These are phyloP conservation scores for Crithidia expoeki DNA, from an alignment of 208 protist genomes.

Conservation along the genomic window DNA sequence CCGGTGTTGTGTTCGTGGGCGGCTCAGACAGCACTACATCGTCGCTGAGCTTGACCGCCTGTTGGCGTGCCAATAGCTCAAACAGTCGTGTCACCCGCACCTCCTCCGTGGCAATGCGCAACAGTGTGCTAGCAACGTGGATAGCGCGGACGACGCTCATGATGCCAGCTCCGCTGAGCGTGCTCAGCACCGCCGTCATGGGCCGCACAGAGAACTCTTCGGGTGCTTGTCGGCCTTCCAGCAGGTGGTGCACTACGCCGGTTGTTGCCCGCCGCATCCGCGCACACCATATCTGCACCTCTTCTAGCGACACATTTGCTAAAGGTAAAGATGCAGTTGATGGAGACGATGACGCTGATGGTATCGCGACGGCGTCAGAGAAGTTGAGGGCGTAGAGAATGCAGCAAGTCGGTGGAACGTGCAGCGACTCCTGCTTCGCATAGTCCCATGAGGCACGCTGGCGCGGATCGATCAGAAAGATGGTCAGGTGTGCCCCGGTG, in stretches of 20 bases:
- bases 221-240: slow-evolving; percentile 48
- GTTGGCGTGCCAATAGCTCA: slow-evolving; percentile 26
- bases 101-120: slow-evolving; percentile 57
- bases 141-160: slow-evolving; percentile 48
- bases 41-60: slow-evolving; percentile 17
- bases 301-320: slow-evolving; percentile 36
- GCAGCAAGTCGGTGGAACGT: slow-evolving; percentile 60
- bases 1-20: too few species aligned
- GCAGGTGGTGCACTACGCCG: slow-evolving; percentile 44
- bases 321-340: too few species aligned
- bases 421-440: slow-evolving; percentile 53
- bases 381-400: slow-evolving; percentile 79
- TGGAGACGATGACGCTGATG: background rate
- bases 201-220: slow-evolving; percentile 45
- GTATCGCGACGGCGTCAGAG: slow-evolving; percentile 31
- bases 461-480: slow-evolving; percentile 74
- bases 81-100: slow-evolving; percentile 35
- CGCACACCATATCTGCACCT: slow-evolving; percentile 52
- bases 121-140: slow-evolving; percentile 63
- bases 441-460: slow-evolving; percentile 65
- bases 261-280: slow-evolving; percentile 49
- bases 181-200: slow-evolving; percentile 58
- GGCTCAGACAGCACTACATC: background rate
- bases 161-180: slow-evolving; percentile 52
- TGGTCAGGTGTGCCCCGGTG: slow-evolving; percentile 55